Percentiles rank a stretch among this genome's conserved stretches.
Evolutionary conservation across 2,329 filamentous ascomycete genomes (phyloP).

Genomic region (Fusarium aywerte): DNA sequence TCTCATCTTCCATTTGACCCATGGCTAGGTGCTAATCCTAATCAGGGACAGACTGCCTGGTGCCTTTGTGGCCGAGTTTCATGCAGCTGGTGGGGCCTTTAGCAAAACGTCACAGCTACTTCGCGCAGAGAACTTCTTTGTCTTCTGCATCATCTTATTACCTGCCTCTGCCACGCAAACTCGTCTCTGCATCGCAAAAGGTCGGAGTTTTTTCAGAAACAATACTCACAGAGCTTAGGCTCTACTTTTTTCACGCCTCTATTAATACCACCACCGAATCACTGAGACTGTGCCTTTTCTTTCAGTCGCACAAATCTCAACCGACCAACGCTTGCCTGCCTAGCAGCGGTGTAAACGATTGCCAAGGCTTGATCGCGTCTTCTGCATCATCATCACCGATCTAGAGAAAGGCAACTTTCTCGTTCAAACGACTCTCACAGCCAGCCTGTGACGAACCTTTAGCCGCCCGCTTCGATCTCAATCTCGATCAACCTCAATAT

Average conservation of each 20-base stretch:
- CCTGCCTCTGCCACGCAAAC: constrained; percentile 4
- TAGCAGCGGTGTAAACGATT: background rate
- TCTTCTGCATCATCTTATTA: constrained; percentile 14
- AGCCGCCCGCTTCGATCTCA: background rate
- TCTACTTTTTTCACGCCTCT: background rate
- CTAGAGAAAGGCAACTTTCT: background rate
- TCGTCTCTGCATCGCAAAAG: constrained; percentile 9
- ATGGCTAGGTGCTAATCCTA: constrained; percentile 21
- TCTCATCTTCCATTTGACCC: background rate
- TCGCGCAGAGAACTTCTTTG: constrained; percentile 35
- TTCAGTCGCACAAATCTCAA: constrained; percentile 18
- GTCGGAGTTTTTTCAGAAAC: background rate
- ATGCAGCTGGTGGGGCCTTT: constrained; percentile 35
- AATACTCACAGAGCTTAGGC: background rate
- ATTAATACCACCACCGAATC: constrained; percentile 5
- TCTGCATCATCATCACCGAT: background rate
- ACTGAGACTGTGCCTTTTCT: constrained; percentile 8
- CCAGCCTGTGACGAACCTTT: background rate
- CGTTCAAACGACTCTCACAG: background rate
- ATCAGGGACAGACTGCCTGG: constrained; percentile 33
- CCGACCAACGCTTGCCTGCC: constrained; percentile 6
- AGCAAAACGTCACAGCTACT: constrained; percentile 42
- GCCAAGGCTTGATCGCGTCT: background rate
- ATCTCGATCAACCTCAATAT: constrained; percentile 4
- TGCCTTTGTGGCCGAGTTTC: constrained; percentile 29